Conservation (phyloP, 768 basidiomycete genomes). For the Mycena rosella region DNA sequence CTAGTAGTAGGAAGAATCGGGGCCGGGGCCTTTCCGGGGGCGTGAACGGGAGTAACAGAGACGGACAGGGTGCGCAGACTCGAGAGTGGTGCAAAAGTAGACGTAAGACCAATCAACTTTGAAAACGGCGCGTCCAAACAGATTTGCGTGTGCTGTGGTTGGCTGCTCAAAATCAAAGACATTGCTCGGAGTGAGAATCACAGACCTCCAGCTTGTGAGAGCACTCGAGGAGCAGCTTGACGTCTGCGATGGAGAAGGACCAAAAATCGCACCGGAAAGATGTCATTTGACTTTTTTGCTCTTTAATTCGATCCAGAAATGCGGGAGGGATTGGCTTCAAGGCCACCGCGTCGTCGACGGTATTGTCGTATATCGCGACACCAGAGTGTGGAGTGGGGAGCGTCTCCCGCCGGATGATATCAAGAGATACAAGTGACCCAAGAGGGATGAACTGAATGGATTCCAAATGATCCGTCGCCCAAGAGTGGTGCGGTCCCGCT, state of each 20-base stretch:
- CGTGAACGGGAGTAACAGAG: conserved; percentile 45
- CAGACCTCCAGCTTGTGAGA: conserved; percentile 49
- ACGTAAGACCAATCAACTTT: conserved; percentile 49
- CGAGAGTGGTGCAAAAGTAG: conserved; percentile 45
- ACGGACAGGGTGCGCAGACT: conserved; percentile 48
- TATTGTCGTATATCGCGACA: conserved; percentile 37
- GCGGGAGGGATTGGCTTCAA: conserved; percentile 48
- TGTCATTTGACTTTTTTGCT: conserved; percentile 39
- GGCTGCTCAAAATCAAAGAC: conserved; percentile 20
- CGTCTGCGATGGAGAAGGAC: conserved; percentile 48
- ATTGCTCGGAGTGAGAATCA: conserved; percentile 11
- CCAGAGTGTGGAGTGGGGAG: conserved; percentile 39
- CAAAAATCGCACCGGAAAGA: conserved; percentile 56
- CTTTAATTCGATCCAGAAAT: conserved; percentile 45
- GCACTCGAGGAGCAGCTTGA: conserved; percentile 49
- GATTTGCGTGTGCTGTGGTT: conserved; percentile 44
- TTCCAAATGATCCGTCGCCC: conserved; percentile 53
- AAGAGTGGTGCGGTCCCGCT: conserved; percentile 52
- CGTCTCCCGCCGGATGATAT: conserved; percentile 43
- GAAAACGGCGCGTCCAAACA: conserved; percentile 52
- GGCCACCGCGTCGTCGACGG: conserved; percentile 45
- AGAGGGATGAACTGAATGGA: conserved; percentile 49
- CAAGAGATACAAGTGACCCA: conserved; percentile 40
- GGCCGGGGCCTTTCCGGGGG: conserved; percentile 47
- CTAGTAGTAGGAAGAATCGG: conserved; percentile 34